A percentile compares a stretch with the other conserved stretches of the same genome.
Evolutionary conservation across 2,329 filamentous ascomycete species (phyloP).

Genomic region (Talaromyces piceae): DNA sequence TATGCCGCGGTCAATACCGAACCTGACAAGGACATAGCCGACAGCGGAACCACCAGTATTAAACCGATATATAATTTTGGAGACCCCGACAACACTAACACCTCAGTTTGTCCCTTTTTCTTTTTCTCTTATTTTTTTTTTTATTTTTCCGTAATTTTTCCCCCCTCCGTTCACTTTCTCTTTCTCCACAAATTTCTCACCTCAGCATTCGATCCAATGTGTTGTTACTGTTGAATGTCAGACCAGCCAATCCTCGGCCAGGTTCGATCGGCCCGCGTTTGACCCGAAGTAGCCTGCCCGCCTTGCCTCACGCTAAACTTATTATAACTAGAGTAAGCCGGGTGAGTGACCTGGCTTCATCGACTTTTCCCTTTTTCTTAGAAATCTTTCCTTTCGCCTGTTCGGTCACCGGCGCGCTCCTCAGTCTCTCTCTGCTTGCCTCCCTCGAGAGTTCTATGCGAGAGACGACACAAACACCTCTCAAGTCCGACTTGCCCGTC

Average conservation of each 20-base stretch:
- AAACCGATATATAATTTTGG: too few relatives aligned
- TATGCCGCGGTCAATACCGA: background rate
- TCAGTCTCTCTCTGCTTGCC: background rate
- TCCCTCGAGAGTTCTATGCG: background rate
- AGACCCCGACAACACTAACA: too few relatives aligned
- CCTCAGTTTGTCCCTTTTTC: too few relatives aligned
- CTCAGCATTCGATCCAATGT: background rate
- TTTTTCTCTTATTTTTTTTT: too few relatives aligned
- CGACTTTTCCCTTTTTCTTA: background rate
- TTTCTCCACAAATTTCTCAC: background rate
- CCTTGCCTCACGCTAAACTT: slow-evolving; percentile 1
- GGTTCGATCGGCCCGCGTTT: background rate
- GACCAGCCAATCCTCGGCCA: background rate
- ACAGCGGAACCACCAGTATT: background rate
- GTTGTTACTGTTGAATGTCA: background rate
- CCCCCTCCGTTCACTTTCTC: too few relatives aligned
- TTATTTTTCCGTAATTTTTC: too few relatives aligned
- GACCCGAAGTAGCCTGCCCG: background rate
- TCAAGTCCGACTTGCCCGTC: background rate
- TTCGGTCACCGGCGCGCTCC: background rate
- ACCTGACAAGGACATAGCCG: background rate
- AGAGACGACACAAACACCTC: background rate
- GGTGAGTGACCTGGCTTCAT: background rate
- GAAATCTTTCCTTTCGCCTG: background rate
- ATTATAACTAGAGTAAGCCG: background rate